These are phyloP conservation scores for Gracilariopsis chorda DNA, from an alignment of 23 red algal genomes.

Conservation along the genomic window DNA sequence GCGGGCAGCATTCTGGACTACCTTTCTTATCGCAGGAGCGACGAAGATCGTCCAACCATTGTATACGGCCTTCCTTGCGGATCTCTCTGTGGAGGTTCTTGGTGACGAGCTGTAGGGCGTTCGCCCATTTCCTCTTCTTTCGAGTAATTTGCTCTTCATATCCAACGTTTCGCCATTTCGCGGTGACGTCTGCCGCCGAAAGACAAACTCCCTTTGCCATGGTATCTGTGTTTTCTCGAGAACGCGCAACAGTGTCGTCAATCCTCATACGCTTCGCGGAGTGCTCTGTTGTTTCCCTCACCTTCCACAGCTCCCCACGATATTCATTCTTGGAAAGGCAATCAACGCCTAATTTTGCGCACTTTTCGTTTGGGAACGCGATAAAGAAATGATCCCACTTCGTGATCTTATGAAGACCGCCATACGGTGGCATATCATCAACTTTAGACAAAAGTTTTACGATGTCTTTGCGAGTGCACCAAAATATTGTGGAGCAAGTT, in stretches of 20 bases:
- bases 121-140: constrained; percentile 45
- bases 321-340: constrained; percentile 6
- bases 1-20: constrained; percentile 18
- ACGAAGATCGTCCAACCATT: constrained; percentile 27
- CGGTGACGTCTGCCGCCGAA: constrained; percentile 66
- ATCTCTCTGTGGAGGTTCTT: constrained; percentile 30
- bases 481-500: constrained; percentile 47
- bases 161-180: constrained; percentile 54
- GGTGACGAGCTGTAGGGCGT: constrained; percentile 63
- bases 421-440: constrained; percentile 40
- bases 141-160: constrained; percentile 62
- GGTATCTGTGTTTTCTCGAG: neutral
- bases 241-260: neutral
- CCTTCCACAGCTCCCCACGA: constrained; percentile 8
- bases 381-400: constrained; percentile 74
- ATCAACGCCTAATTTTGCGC: constrained; percentile 20
- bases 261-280: constrained; percentile 45
- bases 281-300: constrained; percentile 11
- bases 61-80: neutral
- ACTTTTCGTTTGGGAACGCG: constrained; percentile 42
- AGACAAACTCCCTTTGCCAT: constrained; percentile 17
- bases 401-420: constrained; percentile 50
- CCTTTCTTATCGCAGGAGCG: neutral
- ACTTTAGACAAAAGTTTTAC: constrained; percentile 17
- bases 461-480: constrained; percentile 53